Evolutionary conservation across 257 asterid genomes (phyloP), one percentile per base, ranked within the genome.

Genomic region (Salvia miltiorrhiza): DNA sequence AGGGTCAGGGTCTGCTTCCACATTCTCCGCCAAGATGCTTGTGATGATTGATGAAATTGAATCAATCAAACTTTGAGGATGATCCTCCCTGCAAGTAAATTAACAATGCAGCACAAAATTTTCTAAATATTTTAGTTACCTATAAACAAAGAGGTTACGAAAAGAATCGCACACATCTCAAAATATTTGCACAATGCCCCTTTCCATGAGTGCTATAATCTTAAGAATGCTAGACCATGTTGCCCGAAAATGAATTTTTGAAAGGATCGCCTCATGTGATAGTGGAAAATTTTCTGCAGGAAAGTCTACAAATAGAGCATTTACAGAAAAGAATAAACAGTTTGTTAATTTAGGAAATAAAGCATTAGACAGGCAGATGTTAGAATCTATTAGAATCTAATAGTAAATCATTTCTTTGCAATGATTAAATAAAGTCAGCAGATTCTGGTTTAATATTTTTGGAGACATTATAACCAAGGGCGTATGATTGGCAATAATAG

Each of bases 11-110:
- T 80, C 83, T 53, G 83, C 50, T 65, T 80, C 93, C 67, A 77
- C 73, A 70, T 74, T 81, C 79, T 85, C 96, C 75, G 82, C 90
- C 84, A 92, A 74, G 71, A 85, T 76, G 41, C 72, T 79, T 64
- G 76, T 71, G 70, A 89, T 85, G 58, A 92, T 84, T 33, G 89
- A 84, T 68, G 91, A 76, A 82, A 86, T 83, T 61, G 97, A 82
- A 66, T 33, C 76, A 64, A 85, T 73, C 84, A 90, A 71, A 79
- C 84, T 80, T 64, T 71, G 84, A 67, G 91, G 92, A 67, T 92
- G 97, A 68, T 89, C 81, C 17, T 80, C 89, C 86, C 97, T 89
- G 67, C 76, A 77, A 68, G 73, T 65, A 50, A 76, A 70, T 14
- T 19, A 70, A n/a, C 54, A 28, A 63, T 45, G 72, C n/a, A 55